phyloP scores from a whole-genome alignment of 2,329 filamentous ascomycete genomes.

The Diatrype stigma region DNA sequence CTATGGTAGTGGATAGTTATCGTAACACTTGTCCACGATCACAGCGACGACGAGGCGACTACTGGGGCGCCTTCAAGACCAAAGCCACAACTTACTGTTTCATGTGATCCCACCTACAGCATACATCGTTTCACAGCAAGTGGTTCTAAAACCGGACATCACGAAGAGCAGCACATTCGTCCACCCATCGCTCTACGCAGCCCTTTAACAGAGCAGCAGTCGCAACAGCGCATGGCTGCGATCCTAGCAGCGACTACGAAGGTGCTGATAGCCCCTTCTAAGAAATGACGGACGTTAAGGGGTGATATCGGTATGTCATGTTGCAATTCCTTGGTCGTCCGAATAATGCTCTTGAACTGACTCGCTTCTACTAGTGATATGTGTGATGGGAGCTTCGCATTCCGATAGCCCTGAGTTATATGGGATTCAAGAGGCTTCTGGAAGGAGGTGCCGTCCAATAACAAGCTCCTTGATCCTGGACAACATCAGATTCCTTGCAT shows the following conservation, averaged over 20 bases:
- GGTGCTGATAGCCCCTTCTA: constrained; percentile 2
- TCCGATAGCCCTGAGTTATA: background rate
- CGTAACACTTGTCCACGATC: background rate
- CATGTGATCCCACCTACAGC: constrained; percentile 21
- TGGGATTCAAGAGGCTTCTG: no score
- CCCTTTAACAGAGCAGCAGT: constrained; percentile 23
- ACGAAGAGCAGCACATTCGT: constrained; percentile 19
- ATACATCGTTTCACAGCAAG: constrained; percentile 23
- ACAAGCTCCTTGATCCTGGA: no score
- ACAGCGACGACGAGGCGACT: constrained; percentile 13
- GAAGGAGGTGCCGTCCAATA: no score
- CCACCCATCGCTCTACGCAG: constrained; percentile 14
- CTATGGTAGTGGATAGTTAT: background rate
- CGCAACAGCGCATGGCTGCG: constrained; percentile 21
- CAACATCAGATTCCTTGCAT: no score
- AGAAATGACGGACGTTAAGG: constrained; percentile 3
- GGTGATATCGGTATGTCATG: background rate
- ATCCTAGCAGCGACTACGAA: constrained; percentile 15
- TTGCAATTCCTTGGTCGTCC: no score
- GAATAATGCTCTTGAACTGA: no score
- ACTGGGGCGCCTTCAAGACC: constrained; percentile 12
- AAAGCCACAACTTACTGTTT: constrained; percentile 17
- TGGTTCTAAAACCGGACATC: constrained; percentile 22
- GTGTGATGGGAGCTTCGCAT: background rate
- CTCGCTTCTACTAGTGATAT: background rate